Percentiles rank a stretch among this genome's conserved stretches.
These are phyloP conservation scores for Cladophialophora immunda DNA, from an alignment of 2,329 filamentous ascomycete species.

Conservation along the genomic window DNA sequence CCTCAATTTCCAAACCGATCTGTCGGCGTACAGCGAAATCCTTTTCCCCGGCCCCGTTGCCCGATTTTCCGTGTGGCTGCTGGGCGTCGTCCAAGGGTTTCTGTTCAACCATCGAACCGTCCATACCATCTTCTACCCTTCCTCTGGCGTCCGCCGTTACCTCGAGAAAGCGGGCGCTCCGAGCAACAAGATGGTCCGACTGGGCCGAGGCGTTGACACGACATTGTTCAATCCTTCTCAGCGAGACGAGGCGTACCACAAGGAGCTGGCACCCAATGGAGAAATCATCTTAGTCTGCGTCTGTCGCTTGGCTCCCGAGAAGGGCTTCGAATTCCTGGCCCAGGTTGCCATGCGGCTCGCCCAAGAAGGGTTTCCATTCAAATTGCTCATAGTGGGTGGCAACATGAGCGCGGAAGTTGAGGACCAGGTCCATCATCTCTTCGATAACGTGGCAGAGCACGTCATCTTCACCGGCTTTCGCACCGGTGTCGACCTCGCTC, in stretches of 20 bases:
- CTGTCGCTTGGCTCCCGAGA: slow-evolving; percentile 73
- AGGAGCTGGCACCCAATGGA: slow-evolving; percentile 65
- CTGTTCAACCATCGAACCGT: slow-evolving; percentile 70
- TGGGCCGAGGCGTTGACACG: slow-evolving; percentile 73
- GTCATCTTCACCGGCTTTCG: slow-evolving; percentile 74
- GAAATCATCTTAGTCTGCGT: slow-evolving; percentile 73
- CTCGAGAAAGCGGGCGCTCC: slow-evolving; percentile 66
- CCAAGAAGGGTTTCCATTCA: slow-evolving; percentile 63
- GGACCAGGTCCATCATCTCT: slow-evolving; percentile 67
- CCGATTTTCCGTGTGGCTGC: slow-evolving; percentile 67
- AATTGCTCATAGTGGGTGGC: slow-evolving; percentile 72
- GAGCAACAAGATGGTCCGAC: slow-evolving; percentile 64
- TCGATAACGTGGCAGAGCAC: slow-evolving; percentile 62
- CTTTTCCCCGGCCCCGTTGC: slow-evolving; percentile 72
- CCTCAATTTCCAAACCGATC: slow-evolving; percentile 76
- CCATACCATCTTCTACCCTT: slow-evolving; percentile 74
- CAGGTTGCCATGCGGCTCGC: slow-evolving; percentile 64
- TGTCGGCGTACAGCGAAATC: slow-evolving; percentile 74
- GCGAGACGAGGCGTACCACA: slow-evolving; percentile 62
- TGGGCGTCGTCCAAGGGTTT: slow-evolving; percentile 71
- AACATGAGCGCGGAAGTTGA: slow-evolving; percentile 72
- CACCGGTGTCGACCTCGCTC: slow-evolving; percentile 67
- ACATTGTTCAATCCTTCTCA: slow-evolving; percentile 66
- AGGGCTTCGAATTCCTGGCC: slow-evolving; percentile 74
- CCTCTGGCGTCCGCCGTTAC: slow-evolving; percentile 68